Conservation (phyloP, 2,329 filamentous ascomycete genomes). For the Alternaria ethzedia region DNA sequence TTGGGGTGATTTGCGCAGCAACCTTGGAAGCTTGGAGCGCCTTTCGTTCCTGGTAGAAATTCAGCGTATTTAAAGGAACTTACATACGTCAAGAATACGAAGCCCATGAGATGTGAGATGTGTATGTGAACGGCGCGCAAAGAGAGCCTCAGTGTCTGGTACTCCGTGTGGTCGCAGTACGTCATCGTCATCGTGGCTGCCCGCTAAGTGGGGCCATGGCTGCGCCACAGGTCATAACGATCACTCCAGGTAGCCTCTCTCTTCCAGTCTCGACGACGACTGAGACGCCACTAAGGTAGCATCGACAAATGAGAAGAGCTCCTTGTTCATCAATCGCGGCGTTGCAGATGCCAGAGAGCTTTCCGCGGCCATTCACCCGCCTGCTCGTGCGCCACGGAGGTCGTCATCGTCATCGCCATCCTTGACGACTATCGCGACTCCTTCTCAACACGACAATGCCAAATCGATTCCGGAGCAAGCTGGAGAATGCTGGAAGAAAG, state of each 20-base stretch:
- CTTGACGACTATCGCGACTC: not conserved
- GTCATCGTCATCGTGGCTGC: constrained; percentile 3
- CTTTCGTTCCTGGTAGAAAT: not conserved
- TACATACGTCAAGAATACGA: accelerated
- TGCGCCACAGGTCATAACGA: constrained; percentile 5
- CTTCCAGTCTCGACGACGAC: not conserved
- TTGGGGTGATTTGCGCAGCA: constrained; percentile 1
- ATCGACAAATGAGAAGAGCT: not conserved
- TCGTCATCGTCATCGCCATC: not conserved
- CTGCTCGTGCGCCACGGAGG: not conserved
- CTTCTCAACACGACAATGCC: constrained; percentile 3
- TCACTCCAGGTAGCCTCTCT: not conserved
- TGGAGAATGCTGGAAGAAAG: constrained; percentile 15
- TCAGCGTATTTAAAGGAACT: not conserved
- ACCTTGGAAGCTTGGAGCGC: not conserved
- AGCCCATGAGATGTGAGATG: not conserved
- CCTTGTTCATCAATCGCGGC: not conserved
- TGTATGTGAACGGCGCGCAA: not conserved
- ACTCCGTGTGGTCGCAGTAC: not conserved
- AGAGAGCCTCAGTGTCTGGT: not conserved
- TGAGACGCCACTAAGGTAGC: not conserved
- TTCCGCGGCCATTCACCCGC: not conserved
- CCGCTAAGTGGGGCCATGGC: constrained; percentile 6
- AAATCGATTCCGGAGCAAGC: constrained; percentile 5
- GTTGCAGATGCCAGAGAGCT: not conserved